Conservation (phyloP, 495 filamentous ascomycete species). For the Xylaria castorea region DNA sequence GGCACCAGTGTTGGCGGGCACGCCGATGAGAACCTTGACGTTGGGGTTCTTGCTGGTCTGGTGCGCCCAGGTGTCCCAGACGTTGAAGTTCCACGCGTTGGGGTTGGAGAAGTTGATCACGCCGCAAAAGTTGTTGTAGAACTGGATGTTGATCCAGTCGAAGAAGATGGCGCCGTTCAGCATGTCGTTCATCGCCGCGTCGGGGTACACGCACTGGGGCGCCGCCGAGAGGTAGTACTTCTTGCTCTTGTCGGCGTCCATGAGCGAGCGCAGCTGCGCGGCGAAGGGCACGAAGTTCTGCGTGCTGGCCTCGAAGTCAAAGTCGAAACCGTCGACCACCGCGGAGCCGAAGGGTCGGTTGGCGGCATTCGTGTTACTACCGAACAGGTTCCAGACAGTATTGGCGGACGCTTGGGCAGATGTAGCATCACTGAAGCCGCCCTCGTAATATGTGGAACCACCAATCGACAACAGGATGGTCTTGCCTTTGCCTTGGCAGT, state of each 20-base stretch:
- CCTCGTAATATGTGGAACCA: conserved; percentile 67
- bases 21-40: conserved; percentile 70
- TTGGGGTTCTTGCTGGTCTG: conserved; percentile 63
- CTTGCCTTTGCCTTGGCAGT: conserved; percentile 71
- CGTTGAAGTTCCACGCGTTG: conserved; percentile 70
- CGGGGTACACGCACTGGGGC: conserved; percentile 72
- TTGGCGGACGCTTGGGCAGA: conserved; percentile 64
- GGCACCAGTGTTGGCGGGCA: conserved; percentile 67
- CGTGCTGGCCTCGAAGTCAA: conserved; percentile 64
- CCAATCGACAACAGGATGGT: conserved; percentile 73
- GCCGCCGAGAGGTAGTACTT: conserved; percentile 68
- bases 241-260: conserved; percentile 56
- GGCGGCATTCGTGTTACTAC: conserved; percentile 49
- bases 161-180: conserved; percentile 60
- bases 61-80: conserved; percentile 77
- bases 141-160: conserved; percentile 74
- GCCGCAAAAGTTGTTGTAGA: conserved; percentile 74
- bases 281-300: conserved; percentile 63
- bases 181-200: conserved; percentile 63
- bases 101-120: conserved; percentile 59
- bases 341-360: conserved; percentile 70
- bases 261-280: conserved; percentile 59
- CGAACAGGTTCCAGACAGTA: conserved; percentile 73
- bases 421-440: conserved; percentile 61
- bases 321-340: conserved; percentile 75